Base-by-base conservation (phyloP, 306 rosid genomes). In the Cicer yamashitae region DNA sequence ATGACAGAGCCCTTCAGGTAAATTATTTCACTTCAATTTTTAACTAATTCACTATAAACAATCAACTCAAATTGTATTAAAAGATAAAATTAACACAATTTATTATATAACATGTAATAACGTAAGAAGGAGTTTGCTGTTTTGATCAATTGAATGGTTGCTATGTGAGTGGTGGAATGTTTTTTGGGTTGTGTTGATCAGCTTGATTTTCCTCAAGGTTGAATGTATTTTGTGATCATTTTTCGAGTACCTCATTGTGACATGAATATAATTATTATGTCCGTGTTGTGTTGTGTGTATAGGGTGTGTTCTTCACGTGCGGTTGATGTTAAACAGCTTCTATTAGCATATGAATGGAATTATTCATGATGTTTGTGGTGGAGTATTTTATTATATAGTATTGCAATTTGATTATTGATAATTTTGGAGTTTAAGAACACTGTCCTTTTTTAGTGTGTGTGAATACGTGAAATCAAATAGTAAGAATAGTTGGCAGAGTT, bases 1-100 rank as follows among this genome's bases (percentile, higher is more conserved):
- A 57, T 38, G 67, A 69, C 0, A 83, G 83, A 53, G 99, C 98
- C 57, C 94, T 94, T 74, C 93, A 96, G 98, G 99, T 94, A 78
- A 69, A 30, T 91, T 25, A 25, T 25, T 3, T 25, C 34, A 25
- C 34, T 25, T 25, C 34, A 2, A 25, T 25, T 25, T 25, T 25
- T 4, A 25, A 25, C 34, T 25, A 25, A 75, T 41, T 41, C 45
- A 41, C 45, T 41, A 7, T 41, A 69, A 34, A 50, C 6, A 41
- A 41, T 41, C 5, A 7, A 41, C 7, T 6, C 8, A 41, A 41
- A 41, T 41, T 41, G 45, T 41, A 41, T 41, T 6, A 7, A 41
- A 41, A 41, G 45, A 6, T 6, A 6, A 41, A 41, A 7, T 25
- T 25, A 25, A 25, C 34, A 41, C 45, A 41, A 41, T 0, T 41